Evolutionary conservation across 1,139 yeast species (phyloP).

Genomic region (Geotrichum klebahnii): DNA sequence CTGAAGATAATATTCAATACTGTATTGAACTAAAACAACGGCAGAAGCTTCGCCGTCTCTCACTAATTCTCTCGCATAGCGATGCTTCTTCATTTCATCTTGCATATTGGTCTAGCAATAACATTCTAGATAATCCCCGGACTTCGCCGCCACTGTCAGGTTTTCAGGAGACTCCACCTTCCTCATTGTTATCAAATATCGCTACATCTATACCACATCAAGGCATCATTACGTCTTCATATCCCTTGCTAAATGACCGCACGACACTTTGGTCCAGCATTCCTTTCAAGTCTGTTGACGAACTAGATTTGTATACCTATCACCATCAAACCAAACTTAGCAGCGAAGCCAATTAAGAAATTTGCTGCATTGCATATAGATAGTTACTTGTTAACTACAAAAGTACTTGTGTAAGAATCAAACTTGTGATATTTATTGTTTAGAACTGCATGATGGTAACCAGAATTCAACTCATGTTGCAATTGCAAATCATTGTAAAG

Average conservation of each 20-base stretch:
- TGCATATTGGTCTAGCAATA: not conserved
- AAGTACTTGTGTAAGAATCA: too few species aligned
- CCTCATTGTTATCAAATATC: too few species aligned
- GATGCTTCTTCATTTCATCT: conserved; percentile 3
- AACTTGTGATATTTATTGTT: too few species aligned
- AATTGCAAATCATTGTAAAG: too few species aligned
- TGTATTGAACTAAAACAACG: conserved; percentile 1
- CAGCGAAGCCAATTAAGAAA: too few species aligned
- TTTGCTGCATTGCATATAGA: too few species aligned
- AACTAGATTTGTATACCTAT: conserved; percentile 12
- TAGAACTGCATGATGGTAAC: too few species aligned
- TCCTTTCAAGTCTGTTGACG: conserved; percentile 11
- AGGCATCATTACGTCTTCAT: not conserved
- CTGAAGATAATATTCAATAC: not conserved
- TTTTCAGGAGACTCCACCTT: too few species aligned
- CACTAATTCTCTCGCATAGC: not conserved
- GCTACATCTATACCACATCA: too few species aligned
- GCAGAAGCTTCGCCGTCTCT: not conserved
- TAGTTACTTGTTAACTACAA: too few species aligned
- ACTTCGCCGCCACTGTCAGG: not conserved
- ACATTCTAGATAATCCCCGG: not conserved
- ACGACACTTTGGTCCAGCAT: conserved; percentile 1
- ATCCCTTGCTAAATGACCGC: not conserved
- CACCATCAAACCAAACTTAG: too few species aligned
- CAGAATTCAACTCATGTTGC: too few species aligned